A percentile compares a stretch with the other conserved stretches of the same genome.
Evolutionary conservation across 1,139 yeast species (phyloP).

Genomic region (Debaryomycetaceae sp.): DNA sequence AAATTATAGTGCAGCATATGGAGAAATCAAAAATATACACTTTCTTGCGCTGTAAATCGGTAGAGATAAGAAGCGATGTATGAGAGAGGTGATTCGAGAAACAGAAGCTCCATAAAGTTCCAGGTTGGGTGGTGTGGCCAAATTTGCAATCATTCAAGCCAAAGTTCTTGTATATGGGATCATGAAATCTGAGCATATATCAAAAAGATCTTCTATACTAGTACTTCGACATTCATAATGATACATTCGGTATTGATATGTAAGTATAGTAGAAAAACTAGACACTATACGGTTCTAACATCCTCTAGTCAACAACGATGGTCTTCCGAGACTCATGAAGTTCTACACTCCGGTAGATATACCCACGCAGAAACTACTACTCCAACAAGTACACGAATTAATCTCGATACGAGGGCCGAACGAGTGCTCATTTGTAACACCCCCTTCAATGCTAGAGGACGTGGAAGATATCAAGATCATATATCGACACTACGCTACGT

Average conservation of each 20-base stretch:
- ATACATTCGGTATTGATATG: slow-evolving; percentile 87
- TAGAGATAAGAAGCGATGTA: too few relatives aligned
- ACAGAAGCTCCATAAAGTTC: too few relatives aligned
- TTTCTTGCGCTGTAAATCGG: too few relatives aligned
- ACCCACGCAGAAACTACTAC: slow-evolving; percentile 66
- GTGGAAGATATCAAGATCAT: slow-evolving; percentile 82
- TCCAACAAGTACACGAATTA: slow-evolving; percentile 72
- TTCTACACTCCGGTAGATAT: slow-evolving; percentile 90
- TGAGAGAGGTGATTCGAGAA: too few relatives aligned
- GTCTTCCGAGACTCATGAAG: slow-evolving; percentile 87
- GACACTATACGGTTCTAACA: slow-evolving; percentile 14
- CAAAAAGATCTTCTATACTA: too few relatives aligned
- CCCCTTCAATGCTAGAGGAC: slow-evolving; percentile 72
- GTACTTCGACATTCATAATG: slow-evolving; percentile 37
- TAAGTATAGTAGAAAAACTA: slow-evolving; percentile 35
- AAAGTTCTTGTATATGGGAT: too few relatives aligned
- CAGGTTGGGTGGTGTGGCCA: too few relatives aligned
- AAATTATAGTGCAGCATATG: too few relatives aligned
- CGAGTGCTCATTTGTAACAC: slow-evolving; percentile 78
- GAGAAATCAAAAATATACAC: too few relatives aligned
- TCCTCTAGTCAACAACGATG: slow-evolving; percentile 74
- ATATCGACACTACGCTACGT: slow-evolving; percentile 90
- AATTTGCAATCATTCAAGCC: too few relatives aligned
- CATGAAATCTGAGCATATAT: too few relatives aligned
- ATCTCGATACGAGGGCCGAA: slow-evolving; percentile 65